phyloP scores from a whole-genome alignment of 176 grass and related monocot genomes.

The Oryza punctata region DNA sequence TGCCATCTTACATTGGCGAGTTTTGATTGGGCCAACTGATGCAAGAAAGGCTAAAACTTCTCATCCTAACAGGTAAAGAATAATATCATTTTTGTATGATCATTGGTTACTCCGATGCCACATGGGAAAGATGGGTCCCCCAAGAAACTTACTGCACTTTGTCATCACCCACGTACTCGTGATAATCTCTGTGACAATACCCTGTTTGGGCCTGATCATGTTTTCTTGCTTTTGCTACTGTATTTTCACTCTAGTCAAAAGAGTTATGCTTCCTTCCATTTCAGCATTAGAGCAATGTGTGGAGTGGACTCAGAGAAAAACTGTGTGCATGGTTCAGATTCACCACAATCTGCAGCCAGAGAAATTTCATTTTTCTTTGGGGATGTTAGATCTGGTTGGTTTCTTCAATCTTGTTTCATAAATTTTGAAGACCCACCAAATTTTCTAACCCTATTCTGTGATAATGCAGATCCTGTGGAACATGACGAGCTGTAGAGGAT shows the following conservation, averaged over 20 bases:
- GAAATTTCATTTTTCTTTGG: constrained; percentile 94
- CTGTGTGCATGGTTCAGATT: constrained; percentile 97
- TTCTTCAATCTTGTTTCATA: neutral
- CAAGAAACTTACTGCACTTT: neutral
- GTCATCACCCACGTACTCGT: neutral
- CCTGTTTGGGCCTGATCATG: neutral
- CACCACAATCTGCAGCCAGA: constrained; percentile 61
- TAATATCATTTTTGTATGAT: neutral
- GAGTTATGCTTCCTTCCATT: constrained; percentile 7
- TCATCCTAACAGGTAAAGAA: constrained; percentile 70
- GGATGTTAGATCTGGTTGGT: constrained; percentile 57
- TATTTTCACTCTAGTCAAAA: neutral
- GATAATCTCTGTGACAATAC: neutral
- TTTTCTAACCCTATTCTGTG: constrained; percentile 28
- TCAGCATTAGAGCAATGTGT: constrained; percentile 94
- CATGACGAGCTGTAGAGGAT: constrained; percentile 75
- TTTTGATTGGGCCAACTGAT: constrained; percentile 91
- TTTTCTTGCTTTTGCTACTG: neutral
- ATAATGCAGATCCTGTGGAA: constrained; percentile 43
- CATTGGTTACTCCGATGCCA: neutral
- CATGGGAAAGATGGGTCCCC: neutral
- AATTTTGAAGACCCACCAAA: neutral
- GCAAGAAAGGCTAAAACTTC: constrained; percentile 76
- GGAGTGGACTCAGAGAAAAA: constrained; percentile 71
- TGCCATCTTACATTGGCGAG: constrained; percentile 70